Conservation (phyloP, 2,329 filamentous ascomycete species). For the Colletotrichum scovillei region DNA sequence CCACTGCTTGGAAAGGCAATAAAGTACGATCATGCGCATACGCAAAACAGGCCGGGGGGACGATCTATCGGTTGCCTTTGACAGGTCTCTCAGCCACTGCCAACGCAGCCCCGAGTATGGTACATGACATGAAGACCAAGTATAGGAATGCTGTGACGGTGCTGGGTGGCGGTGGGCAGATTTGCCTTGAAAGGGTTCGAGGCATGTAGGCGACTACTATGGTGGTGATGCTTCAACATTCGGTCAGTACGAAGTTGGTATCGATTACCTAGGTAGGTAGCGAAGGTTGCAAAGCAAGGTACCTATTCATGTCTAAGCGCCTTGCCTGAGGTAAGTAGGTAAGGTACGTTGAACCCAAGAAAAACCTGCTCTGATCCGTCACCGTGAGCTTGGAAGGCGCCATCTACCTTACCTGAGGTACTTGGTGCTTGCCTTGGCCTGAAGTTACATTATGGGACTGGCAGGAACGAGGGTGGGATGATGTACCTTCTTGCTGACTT, state of each 20-base stretch:
- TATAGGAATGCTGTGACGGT: slow-evolving; percentile 1
- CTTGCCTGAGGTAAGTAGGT: too few species aligned
- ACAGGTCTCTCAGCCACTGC: neutral
- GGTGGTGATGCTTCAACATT: neutral
- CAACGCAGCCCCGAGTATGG: neutral
- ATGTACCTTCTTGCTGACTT: neutral
- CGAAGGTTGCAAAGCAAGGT: neutral
- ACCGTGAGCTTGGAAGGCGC: neutral
- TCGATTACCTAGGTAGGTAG: neutral
- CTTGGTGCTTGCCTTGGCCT: neutral
- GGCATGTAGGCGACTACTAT: too few species aligned
- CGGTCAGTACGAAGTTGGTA: neutral
- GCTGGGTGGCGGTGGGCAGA: neutral
- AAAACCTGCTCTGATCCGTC: neutral
- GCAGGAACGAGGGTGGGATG: neutral
- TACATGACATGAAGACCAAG: neutral
- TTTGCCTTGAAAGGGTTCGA: neutral
- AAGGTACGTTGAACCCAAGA: neutral
- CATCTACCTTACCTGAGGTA: neutral
- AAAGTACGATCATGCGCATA: slow-evolving; percentile 30
- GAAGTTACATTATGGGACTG: neutral
- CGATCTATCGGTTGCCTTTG: slow-evolving; percentile 7
- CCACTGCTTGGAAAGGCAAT: slow-evolving; percentile 17
- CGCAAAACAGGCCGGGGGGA: slow-evolving; percentile 23
- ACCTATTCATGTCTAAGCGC: too few species aligned